These are phyloP conservation scores for Sequoiadendron giganteum DNA, from an alignment of 75 land plant genomes.

Conservation along the genomic window DNA sequence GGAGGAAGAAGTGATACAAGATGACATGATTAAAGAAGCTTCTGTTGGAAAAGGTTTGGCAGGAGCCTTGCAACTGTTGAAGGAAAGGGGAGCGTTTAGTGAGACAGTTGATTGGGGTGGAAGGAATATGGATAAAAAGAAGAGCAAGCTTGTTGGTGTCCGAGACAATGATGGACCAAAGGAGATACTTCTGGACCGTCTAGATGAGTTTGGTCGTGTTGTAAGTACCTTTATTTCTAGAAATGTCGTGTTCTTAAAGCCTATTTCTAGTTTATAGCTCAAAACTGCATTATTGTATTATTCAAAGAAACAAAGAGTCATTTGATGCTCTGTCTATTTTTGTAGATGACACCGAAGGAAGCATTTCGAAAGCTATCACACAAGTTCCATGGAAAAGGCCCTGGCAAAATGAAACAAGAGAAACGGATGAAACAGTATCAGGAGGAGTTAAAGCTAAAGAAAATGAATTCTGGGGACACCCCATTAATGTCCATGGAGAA, in stretches of 20 bases:
- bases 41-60: constrained; percentile 93
- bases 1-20: constrained; percentile 44
- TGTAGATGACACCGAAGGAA: constrained; percentile 95
- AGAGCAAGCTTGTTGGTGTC: constrained; percentile 96
- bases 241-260: not conserved
- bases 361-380: constrained; percentile 91
- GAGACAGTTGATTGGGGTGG: constrained; percentile 98
- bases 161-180: constrained; percentile 57
- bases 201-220: constrained; percentile 94
- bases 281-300: not conserved
- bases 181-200: constrained; percentile 84
- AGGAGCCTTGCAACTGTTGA: constrained; percentile 74
- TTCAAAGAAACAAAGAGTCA: not conserved
- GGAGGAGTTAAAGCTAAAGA: constrained; percentile 90
- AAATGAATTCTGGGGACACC: constrained; percentile 93
- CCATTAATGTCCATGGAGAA: constrained; percentile 88
- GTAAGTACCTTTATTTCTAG: constrained; percentile 44
- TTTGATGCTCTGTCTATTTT: not conserved
- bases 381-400: constrained; percentile 96
- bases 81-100: constrained; percentile 89
- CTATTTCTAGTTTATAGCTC: not conserved
- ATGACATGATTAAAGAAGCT: constrained; percentile 73
- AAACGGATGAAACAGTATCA: constrained; percentile 85
- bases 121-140: constrained; percentile 97
- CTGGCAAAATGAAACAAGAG: constrained; percentile 95